Evolutionary conservation across 1,284 basidiomycete species (phyloP), one percentile per base, ranked within the genome.

Genomic region (Ustilago loliicola): DNA sequence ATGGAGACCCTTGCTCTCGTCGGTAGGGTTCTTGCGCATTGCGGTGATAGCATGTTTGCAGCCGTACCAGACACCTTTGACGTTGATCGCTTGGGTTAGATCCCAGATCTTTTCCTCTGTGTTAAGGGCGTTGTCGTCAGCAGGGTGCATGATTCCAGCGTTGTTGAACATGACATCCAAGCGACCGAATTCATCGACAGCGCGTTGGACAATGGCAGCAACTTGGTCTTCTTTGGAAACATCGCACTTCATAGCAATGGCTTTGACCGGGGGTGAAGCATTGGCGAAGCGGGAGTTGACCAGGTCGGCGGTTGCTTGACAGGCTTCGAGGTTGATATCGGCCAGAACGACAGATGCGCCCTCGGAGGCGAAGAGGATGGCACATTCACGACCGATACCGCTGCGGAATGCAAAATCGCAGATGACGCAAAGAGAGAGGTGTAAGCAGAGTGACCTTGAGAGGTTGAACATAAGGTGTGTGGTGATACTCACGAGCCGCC

Each of bases 41-140:
- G 96, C 96, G 62, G 92, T 89, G 85, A 98, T 95, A 8, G 95
- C 96, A 85, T 98, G 92, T 88, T 98, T 77, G 90, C 93, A 96
- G 52, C 96, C 96, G 91, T 93, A 98, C 96, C 96, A 98, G 68
- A 98, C 96, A 63, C 96, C 96, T 88, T 98, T 98, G 86, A 96
- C 91, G 87, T 98, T 98, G 88, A 98, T 93, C 72, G 91, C 89
- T 92, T 96, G 94, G 6, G 84, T 83, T 29, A 86, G 58, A 53
- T 84, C 86, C 95, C 96, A 98, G 87, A 98, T 94, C 78, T 90
- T 91, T 87, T 98, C 96, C 82, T 96, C 94, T 17, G 96, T 98
- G 87, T 94, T 95, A 83, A 98, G 89, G 7, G 96, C 96, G 85
- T 95, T 92, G 86, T 96, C 95, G 85, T 98, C 96, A 25, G 89